Conservation (phyloP, 768 basidiomycete genomes). For the Suillus plorans region DNA sequence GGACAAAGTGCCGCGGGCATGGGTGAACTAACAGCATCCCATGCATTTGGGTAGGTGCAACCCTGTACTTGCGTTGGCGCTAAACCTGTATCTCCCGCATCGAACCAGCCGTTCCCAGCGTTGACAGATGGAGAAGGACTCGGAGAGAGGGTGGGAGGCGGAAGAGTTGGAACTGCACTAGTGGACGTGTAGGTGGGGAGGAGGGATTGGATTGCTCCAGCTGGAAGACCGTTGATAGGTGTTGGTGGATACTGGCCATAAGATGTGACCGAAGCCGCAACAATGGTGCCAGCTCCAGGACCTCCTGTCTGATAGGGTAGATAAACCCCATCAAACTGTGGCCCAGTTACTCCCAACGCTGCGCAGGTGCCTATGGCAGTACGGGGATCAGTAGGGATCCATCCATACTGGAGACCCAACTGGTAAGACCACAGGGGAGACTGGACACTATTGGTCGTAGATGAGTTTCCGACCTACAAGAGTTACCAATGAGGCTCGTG, state of each 20-base stretch:
- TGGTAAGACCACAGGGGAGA: constrained; percentile 71
- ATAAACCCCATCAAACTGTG: constrained; percentile 52
- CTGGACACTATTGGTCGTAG: constrained; percentile 43
- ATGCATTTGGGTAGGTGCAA: constrained; percentile 65
- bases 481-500: background rate
- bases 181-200: constrained; percentile 70
- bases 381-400: constrained; percentile 77
- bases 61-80: constrained; percentile 62
- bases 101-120: constrained; percentile 57
- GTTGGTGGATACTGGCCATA: constrained; percentile 57
- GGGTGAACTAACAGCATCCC: constrained; percentile 53
- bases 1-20: constrained; percentile 48
- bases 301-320: constrained; percentile 71
- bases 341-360: constrained; percentile 44
- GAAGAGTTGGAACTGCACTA: constrained; percentile 54
- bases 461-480: constrained; percentile 55
- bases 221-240: constrained; percentile 45
- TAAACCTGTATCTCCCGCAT: constrained; percentile 46
- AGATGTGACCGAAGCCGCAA: constrained; percentile 36
- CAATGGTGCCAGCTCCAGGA: constrained; percentile 50
- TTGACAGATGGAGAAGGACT: constrained; percentile 38
- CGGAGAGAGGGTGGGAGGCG: constrained; percentile 52
- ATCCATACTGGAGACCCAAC: constrained; percentile 70
- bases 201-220: constrained; percentile 31
- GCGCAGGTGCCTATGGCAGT: constrained; percentile 63